Evolutionary conservation across 352 stramenopile species (phyloP).

Genomic region (Phytophthora sojae): DNA sequence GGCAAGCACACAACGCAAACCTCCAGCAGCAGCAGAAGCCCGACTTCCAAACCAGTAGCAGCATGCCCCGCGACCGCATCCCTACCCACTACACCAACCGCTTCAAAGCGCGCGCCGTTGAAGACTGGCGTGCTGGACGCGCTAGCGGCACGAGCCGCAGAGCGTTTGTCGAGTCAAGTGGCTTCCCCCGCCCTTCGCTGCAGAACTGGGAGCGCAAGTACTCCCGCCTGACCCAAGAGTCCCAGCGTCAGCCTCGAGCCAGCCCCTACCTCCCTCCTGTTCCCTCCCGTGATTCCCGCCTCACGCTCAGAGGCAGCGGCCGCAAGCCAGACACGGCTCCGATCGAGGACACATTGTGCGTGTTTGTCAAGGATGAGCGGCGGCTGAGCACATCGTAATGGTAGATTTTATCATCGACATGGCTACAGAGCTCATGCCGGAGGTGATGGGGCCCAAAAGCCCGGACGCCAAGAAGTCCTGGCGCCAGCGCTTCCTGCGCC

Average conservation of each 20-base stretch:
- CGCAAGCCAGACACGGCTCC: background rate
- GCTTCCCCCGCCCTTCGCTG: too few relatives aligned
- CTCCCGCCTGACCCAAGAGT: too few relatives aligned
- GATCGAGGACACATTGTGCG: background rate
- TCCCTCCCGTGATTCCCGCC: background rate
- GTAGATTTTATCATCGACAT: background rate
- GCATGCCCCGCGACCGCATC: too few relatives aligned
- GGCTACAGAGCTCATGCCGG: too few relatives aligned
- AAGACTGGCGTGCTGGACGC: too few relatives aligned
- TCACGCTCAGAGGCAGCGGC: background rate
- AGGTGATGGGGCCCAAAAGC: background rate
- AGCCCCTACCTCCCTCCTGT: too few relatives aligned
- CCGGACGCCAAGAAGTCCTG: background rate
- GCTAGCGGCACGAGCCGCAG: too few relatives aligned
- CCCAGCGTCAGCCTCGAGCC: too few relatives aligned
- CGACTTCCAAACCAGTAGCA: background rate
- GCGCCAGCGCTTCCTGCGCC: background rate
- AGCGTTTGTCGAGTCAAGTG: too few relatives aligned
- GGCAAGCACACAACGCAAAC: background rate
- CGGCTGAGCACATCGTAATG: background rate
- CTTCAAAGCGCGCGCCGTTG: too few relatives aligned
- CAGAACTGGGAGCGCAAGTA: too few relatives aligned
- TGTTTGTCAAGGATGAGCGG: background rate
- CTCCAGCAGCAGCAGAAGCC: background rate
- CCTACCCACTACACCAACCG: too few relatives aligned